These are phyloP conservation scores for Claviceps fusiformis DNA, from an alignment of 2,329 filamentous ascomycete species.

Conservation along the genomic window DNA sequence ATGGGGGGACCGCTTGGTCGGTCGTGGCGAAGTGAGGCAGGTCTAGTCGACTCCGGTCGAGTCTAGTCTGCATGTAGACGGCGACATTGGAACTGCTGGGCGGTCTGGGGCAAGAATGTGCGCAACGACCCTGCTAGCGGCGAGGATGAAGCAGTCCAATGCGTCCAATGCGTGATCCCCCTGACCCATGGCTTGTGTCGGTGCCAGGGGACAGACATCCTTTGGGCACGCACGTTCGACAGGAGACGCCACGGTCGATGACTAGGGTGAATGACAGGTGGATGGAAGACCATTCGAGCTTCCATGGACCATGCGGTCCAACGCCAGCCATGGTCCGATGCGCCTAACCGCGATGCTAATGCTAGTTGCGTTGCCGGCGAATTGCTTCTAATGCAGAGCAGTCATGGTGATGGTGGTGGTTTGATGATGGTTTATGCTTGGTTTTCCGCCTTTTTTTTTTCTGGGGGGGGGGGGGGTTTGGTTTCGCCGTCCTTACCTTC, in stretches of 20 bases:
- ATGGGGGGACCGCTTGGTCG: slow-evolving; percentile 1
- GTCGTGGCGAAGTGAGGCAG: background rate
- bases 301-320: slow-evolving; percentile 1
- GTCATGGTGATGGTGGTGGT: background rate
- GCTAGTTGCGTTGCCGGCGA: background rate
- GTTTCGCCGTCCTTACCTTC: background rate
- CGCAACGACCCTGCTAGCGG: slow-evolving; percentile 1
- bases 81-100: background rate
- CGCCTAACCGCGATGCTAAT: background rate
- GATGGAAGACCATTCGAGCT: background rate
- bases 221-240: background rate
- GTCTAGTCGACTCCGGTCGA: background rate
- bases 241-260: slow-evolving; percentile 2
- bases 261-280: background rate
- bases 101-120: background rate
- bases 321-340: background rate
- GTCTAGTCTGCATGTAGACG: background rate
- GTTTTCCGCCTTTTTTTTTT: background rate
- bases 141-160: slow-evolving; percentile 1
- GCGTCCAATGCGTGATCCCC: background rate
- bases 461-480: too few species aligned
- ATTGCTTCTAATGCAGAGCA: background rate
- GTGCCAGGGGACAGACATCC: background rate
- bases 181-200: background rate
- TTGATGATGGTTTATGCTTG: background rate